Conservation (phyloP, 208 protist genomes). For the Leishmania major region DNA sequence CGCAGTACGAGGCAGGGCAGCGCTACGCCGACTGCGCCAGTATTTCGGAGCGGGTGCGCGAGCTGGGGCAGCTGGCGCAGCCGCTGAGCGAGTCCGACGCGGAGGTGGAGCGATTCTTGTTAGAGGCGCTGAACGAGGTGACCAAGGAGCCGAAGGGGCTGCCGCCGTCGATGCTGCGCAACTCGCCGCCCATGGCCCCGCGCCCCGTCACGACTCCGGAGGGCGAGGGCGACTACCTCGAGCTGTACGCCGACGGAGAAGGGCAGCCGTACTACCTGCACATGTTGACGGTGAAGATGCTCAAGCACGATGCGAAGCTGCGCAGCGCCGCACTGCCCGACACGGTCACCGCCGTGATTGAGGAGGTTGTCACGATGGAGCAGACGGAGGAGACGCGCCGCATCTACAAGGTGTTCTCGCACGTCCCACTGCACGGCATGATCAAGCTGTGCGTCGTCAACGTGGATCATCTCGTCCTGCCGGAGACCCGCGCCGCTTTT, state of each 20-base stretch:
- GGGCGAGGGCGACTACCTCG: slow-evolving; percentile 29
- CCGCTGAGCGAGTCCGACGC: slow-evolving; percentile 65
- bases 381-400: slow-evolving; percentile 68
- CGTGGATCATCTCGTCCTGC: slow-evolving; percentile 57
- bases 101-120: slow-evolving; percentile 43
- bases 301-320: slow-evolving; percentile 69
- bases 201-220: neutral
- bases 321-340: slow-evolving; percentile 48
- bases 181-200: slow-evolving; percentile 47
- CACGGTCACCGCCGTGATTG: slow-evolving; percentile 50
- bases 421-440: slow-evolving; percentile 81
- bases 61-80: slow-evolving; percentile 37
- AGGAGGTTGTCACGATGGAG: slow-evolving; percentile 69
- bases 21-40: slow-evolving; percentile 48
- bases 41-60: slow-evolving; percentile 55
- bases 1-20: slow-evolving; percentile 49
- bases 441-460: slow-evolving; percentile 79
- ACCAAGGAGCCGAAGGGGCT: slow-evolving; percentile 46
- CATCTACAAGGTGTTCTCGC: slow-evolving; percentile 82
- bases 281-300: slow-evolving; percentile 80
- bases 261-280: slow-evolving; percentile 85
- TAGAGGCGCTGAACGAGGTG: slow-evolving; percentile 64
- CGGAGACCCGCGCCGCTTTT: slow-evolving; percentile 62
- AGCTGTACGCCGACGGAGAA: slow-evolving; percentile 79
- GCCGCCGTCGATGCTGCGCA: slow-evolving; percentile 37